These are phyloP conservation scores for Aspergillus diversus DNA, from an alignment of 495 filamentous ascomycete genomes.

Conservation along the genomic window DNA sequence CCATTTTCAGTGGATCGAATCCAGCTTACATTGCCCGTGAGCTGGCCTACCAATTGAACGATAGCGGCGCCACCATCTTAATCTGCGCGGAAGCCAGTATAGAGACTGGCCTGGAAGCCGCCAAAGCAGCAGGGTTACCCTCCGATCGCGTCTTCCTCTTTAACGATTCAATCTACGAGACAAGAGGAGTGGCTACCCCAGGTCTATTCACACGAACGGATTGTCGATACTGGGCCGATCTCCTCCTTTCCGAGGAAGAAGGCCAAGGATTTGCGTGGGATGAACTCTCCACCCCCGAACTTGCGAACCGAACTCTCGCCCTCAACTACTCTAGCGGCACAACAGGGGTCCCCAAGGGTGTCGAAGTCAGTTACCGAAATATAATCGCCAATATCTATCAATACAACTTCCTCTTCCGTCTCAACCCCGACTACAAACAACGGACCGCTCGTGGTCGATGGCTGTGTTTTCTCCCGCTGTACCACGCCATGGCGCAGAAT, in stretches of 20 bases:
- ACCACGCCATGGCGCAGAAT: constrained; percentile 66
- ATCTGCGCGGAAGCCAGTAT: constrained; percentile 55
- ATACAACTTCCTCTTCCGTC: constrained; percentile 45
- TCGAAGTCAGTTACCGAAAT: constrained; percentile 73
- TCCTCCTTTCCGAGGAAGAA: constrained; percentile 47
- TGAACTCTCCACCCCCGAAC: constrained; percentile 36
- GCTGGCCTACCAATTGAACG: constrained; percentile 71
- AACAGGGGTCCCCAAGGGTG: constrained; percentile 84
- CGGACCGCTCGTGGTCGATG: constrained; percentile 35
- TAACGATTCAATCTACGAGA: constrained; percentile 46
- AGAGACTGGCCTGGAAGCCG: constrained; percentile 45
- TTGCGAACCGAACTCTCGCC: constrained; percentile 47
- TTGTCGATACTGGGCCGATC: constrained; percentile 52
- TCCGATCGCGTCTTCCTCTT: constrained; percentile 51
- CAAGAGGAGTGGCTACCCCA: constrained; percentile 30
- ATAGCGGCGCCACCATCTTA: constrained; percentile 67
- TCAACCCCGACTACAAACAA: constrained; percentile 49
- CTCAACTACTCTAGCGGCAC: constrained; percentile 79
- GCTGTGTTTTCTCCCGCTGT: constrained; percentile 71
- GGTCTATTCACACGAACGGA: constrained; percentile 23
- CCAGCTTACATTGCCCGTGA: constrained; percentile 70
- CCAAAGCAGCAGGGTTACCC: constrained; percentile 38
- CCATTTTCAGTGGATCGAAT: constrained; percentile 78
- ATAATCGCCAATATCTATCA: constrained; percentile 71
- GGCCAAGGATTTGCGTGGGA: constrained; percentile 47